phyloP scores from a whole-genome alignment of 1,284 basidiomycete species.

The Exobasidium cylindrosporum region DNA sequence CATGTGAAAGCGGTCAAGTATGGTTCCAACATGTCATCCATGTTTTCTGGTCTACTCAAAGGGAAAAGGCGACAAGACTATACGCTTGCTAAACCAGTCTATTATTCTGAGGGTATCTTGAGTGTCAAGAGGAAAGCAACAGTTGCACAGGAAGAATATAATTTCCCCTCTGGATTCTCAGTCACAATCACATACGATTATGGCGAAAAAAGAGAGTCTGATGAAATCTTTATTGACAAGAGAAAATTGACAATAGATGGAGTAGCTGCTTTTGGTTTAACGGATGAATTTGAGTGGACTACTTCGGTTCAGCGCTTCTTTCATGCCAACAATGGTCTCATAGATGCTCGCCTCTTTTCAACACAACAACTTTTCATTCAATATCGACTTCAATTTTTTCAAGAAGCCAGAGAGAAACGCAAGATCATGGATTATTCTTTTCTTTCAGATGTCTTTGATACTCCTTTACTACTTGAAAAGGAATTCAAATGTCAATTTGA shows the following conservation, averaged over 20 bases:
- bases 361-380: conserved; percentile 61
- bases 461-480: conserved; percentile 12
- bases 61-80: conserved; percentile 56
- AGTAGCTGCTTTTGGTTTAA: conserved; percentile 66
- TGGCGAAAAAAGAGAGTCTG: conserved; percentile 39
- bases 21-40: background rate
- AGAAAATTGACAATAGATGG: conserved; percentile 60
- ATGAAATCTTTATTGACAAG: conserved; percentile 29
- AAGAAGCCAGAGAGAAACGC: conserved; percentile 63
- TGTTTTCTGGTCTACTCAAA: background rate
- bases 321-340: conserved; percentile 63
- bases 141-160: conserved; percentile 62
- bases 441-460: conserved; percentile 61
- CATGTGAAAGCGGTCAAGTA: conserved; percentile 54
- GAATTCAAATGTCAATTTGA: conserved; percentile 59
- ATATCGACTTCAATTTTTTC: conserved; percentile 63
- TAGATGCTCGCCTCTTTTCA: conserved; percentile 59
- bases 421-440: conserved; percentile 68
- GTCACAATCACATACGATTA: conserved; percentile 64
- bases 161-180: conserved; percentile 62
- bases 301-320: conserved; percentile 67
- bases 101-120: conserved; percentile 62
- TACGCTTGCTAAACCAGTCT: conserved; percentile 57
- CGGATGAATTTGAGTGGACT: conserved; percentile 68
- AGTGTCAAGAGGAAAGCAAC: conserved; percentile 60